Evolutionary conservation across 306 rosid genomes (phyloP).

Genomic region (Geum urbanum): DNA sequence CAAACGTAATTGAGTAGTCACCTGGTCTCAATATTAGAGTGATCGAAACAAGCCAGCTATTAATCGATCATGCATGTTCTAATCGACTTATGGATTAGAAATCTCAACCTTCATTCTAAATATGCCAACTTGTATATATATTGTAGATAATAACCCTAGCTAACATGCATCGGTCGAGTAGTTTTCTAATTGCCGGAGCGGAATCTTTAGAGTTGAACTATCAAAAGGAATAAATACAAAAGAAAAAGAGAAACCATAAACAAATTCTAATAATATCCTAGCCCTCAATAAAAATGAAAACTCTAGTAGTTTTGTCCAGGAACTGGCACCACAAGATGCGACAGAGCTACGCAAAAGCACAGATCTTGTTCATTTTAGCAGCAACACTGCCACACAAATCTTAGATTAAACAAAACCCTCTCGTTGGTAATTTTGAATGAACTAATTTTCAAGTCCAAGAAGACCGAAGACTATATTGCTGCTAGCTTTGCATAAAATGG

Average conservation of each 20-base stretch:
- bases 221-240: background rate
- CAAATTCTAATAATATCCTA: background rate
- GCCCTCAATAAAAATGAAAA: background rate
- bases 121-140: too few relatives aligned
- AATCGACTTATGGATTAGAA: too few relatives aligned
- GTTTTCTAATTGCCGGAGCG: background rate
- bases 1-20: too few relatives aligned
- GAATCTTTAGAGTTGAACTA: background rate
- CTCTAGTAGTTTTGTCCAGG: background rate
- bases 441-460: background rate
- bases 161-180: too few relatives aligned
- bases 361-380: conserved; percentile 9
- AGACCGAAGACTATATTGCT: too few relatives aligned
- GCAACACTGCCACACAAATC: conserved; percentile 1
- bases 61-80: too few relatives aligned
- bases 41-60: too few relatives aligned
- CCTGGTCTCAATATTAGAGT: too few relatives aligned
- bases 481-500: background rate
- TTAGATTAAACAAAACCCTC: background rate
- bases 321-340: background rate
- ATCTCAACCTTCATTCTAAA: too few relatives aligned
- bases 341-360: background rate
- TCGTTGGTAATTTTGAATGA: too few relatives aligned
- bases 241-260: background rate
- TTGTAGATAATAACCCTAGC: too few relatives aligned